Evolutionary conservation across 2,329 filamentous ascomycete species (phyloP).

Genomic region (Nigrograna mackinnonii): DNA sequence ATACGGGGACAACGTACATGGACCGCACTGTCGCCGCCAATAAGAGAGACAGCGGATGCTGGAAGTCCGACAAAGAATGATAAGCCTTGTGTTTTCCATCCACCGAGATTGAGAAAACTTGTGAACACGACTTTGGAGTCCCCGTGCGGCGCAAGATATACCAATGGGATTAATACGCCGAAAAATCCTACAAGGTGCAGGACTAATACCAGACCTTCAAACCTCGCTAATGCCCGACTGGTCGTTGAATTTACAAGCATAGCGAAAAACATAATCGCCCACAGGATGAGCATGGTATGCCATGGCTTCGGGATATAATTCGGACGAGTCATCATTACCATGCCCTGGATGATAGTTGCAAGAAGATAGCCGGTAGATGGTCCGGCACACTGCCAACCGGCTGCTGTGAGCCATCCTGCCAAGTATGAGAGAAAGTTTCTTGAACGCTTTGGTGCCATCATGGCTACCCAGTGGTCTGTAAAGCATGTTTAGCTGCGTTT

Average conservation of each 20-base stretch:
- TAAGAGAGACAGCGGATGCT: constrained; percentile 7
- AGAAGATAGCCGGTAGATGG: constrained; percentile 16
- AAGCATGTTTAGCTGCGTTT: too few species aligned
- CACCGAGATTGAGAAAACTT: constrained; percentile 46
- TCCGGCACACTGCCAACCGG: constrained; percentile 34
- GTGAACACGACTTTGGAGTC: constrained; percentile 44
- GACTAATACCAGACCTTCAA: constrained; percentile 48
- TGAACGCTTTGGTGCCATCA: constrained; percentile 36
- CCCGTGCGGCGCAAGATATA: constrained; percentile 25
- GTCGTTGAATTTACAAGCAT: constrained; percentile 45
- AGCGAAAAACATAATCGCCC: constrained; percentile 38
- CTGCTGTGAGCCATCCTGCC: constrained; percentile 32
- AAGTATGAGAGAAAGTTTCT: constrained; percentile 44
- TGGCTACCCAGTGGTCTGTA: constrained; percentile 27
- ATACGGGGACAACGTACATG: constrained; percentile 15
- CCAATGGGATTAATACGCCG: constrained; percentile 43
- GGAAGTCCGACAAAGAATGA: constrained; percentile 38
- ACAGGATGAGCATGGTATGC: constrained; percentile 51
- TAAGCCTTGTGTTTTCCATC: constrained; percentile 44
- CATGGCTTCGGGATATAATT: constrained; percentile 40
- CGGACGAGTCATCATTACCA: constrained; percentile 31
- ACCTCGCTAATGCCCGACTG: constrained; percentile 42
- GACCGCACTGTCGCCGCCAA: constrained; percentile 27
- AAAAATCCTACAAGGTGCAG: constrained; percentile 53
- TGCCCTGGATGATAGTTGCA: constrained; percentile 12